Evolutionary conservation across 139 green algal species (phyloP), one percentile per base, ranked within the genome.

Genomic region (Diplosphaera chodatii): DNA sequence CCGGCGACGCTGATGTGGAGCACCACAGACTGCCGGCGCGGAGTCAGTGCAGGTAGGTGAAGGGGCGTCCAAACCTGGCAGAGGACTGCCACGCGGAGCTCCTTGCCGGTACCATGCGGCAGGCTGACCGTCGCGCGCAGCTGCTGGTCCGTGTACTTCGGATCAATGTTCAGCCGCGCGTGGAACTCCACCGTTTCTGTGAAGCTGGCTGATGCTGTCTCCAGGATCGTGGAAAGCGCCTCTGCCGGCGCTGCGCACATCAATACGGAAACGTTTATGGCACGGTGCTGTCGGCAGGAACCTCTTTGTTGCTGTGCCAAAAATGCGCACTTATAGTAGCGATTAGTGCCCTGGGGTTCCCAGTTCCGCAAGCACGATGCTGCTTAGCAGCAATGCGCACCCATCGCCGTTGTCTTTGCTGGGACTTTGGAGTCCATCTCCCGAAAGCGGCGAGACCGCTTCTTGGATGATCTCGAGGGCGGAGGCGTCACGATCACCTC

Each of bases 101-200:
- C 82, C 84, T 98, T 97, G 74, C 95, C 95, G 3, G 94, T 99
- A 69, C 95, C 95, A 63, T 87, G 84, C 18, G 95, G 95, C 75
- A 99, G 80, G 25, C 82, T 89, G 32, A 98, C 94, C 0, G 96
- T 99, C 27, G 96, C 91, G 41, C 96, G 88, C 71, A 99, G 89
- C 89, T 99, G 96, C 89, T 99, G 96, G 82, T 99, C 96, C 28
- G 86, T 80, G 82, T 98, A 99, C 73, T 96, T 96, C 20, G 90
- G 85, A 72, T 96, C 85, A 23, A 95, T 90, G 76, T 94, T 95
- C 20, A 95, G 80, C 6, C 86, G 87, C 1, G 87, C 90, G 82
- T 99, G 96, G 56, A 96, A 72, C 84, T 99, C 96, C 25, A 96
- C 89, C 20, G 87, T 91, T 86, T 99, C 96, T 25, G 84, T 88